A percentile compares a stretch with the other conserved stretches of the same genome.
Evolutionary conservation across 805 yeast species (phyloP).

Genomic region (Ogataea trehaloabstinens): DNA sequence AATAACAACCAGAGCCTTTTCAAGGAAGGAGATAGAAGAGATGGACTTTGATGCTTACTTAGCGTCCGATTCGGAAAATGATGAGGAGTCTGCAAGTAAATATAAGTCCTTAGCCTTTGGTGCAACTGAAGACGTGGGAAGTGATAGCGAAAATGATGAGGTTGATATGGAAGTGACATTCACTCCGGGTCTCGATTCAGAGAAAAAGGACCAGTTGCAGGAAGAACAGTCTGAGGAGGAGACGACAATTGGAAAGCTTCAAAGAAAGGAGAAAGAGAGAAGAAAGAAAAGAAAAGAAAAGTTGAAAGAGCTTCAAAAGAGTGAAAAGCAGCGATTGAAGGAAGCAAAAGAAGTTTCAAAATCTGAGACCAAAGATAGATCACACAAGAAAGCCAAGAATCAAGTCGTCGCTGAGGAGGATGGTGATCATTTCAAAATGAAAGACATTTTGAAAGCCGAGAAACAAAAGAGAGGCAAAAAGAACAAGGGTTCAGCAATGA

Average conservation of each 20-base stretch:
- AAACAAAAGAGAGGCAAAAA: conserved; percentile 53
- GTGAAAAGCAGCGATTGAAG: conserved; percentile 50
- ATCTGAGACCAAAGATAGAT: conserved; percentile 26
- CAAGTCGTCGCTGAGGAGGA: conserved; percentile 41
- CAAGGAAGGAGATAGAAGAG: conserved; percentile 83
- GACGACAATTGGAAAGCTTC: conserved; percentile 74
- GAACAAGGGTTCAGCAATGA: conserved; percentile 45
- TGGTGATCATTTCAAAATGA: conserved; percentile 79
- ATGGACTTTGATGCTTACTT: conserved; percentile 91
- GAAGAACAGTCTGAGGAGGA: conserved; percentile 42
- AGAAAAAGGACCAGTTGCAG: conserved; percentile 33
- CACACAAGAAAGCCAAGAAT: conserved; percentile 25
- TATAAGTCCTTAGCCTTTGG: conserved; percentile 52
- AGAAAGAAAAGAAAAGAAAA: conserved; percentile 80
- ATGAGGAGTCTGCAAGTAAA: conserved; percentile 49
- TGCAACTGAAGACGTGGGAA: conserved; percentile 17
- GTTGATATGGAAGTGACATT: conserved; percentile 95
- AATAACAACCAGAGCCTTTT: conserved; percentile 75
- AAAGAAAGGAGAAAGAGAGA: conserved; percentile 90
- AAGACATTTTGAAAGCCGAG: conserved; percentile 72
- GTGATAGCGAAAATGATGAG: conserved; percentile 56
- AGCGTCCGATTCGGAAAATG: conserved; percentile 72
- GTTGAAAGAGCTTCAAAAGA: conserved; percentile 57
- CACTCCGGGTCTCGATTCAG: conserved; percentile 74
- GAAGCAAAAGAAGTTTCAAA: conserved; percentile 34